Conservation (phyloP, 2,329 filamentous ascomycete genomes). For the Beauveria sp. region DNA sequence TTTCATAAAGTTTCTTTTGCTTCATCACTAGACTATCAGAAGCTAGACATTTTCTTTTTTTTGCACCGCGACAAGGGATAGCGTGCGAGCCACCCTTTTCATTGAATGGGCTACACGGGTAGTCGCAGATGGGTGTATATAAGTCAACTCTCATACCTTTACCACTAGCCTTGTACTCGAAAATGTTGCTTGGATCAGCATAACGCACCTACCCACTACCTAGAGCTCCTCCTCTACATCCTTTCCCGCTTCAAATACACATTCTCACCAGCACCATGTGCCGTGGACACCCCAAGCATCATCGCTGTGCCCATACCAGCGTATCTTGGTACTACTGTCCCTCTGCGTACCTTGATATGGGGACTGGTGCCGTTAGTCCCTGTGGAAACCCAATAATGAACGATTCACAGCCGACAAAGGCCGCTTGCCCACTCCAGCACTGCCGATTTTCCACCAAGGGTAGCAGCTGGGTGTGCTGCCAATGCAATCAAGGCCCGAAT, state of each 20-base stretch:
- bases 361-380: conserved; percentile 41
- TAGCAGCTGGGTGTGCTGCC: conserved; percentile 47
- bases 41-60: neutral
- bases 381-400: conserved; percentile 39
- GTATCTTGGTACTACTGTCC: conserved; percentile 49
- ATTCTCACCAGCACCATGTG: conserved; percentile 34
- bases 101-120: neutral
- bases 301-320: conserved; percentile 47
- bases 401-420: conserved; percentile 33
- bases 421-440: conserved; percentile 40
- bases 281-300: conserved; percentile 44
- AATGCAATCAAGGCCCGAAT: conserved; percentile 44
- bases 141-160: neutral
- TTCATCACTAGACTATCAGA: neutral
- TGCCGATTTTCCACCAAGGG: conserved; percentile 44
- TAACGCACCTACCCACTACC: neutral
- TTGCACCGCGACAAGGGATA: neutral
- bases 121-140: conserved; percentile 4
- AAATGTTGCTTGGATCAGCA: neutral
- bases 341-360: conserved; percentile 34
- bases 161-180: neutral
- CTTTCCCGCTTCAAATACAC: neutral
- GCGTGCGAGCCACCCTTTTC: no score
- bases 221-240: neutral
- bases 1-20: neutral